Evolutionary conservation across 2,329 filamentous ascomycete species (phyloP).

Genomic region (Alternaria triticina): DNA sequence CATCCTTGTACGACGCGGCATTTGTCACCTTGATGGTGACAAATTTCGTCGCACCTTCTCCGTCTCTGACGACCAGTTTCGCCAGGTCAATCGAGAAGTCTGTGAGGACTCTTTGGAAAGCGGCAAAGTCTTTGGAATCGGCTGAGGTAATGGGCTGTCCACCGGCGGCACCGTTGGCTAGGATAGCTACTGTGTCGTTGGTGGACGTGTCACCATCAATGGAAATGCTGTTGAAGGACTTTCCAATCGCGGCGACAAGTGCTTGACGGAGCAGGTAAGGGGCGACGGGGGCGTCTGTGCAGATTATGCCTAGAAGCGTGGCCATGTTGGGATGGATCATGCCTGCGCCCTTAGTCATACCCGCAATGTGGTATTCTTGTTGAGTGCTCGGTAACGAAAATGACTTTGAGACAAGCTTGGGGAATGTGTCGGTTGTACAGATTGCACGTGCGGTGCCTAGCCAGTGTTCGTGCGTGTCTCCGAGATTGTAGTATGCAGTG

Average conservation of each 20-base stretch:
- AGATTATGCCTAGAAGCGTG: conserved; percentile 87
- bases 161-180: conserved; percentile 94
- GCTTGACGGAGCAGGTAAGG: conserved; percentile 70
- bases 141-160: conserved; percentile 67
- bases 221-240: conserved; percentile 95
- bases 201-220: conserved; percentile 97
- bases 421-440: conserved; percentile 98
- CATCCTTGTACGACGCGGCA: conserved; percentile 71
- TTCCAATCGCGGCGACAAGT: conserved; percentile 75
- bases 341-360: conserved; percentile 96
- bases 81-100: conserved; percentile 83
- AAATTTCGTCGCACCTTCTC: conserved; percentile 97
- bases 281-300: conserved; percentile 85
- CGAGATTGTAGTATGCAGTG: conserved; percentile 72
- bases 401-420: conserved; percentile 85
- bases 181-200: conserved; percentile 91
- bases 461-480: conserved; percentile 83
- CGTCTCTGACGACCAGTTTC: conserved; percentile 92
- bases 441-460: conserved; percentile 85
- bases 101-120: conserved; percentile 74
- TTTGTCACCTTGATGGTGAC: conserved; percentile 87
- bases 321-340: conserved; percentile 99
- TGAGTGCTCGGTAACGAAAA: conserved; percentile 86
- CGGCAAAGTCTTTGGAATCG: conserved; percentile 67
- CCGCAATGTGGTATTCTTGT: conserved; percentile 81